A percentile compares a stretch with the other conserved stretches of the same genome.
Conservation (phyloP, 2,329 filamentous ascomycete genomes). For the Xylariaceae sp. region DNA sequence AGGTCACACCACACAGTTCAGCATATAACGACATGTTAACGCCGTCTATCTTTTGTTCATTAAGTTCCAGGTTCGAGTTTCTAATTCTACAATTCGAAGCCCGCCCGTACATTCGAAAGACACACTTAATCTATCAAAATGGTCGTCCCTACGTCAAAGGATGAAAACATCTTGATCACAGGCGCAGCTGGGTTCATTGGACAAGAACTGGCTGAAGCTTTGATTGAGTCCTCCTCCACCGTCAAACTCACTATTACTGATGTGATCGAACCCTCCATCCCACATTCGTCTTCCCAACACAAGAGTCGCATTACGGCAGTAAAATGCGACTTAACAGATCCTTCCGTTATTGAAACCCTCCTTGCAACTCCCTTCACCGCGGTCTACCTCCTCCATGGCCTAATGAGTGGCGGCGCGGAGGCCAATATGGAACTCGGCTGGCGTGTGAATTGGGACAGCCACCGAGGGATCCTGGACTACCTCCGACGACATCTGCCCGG, state of each 20-base stretch:
- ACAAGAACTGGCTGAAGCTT: slow-evolving; percentile 59
- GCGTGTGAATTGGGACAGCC: slow-evolving; percentile 61
- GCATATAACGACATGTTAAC: too few relatives aligned
- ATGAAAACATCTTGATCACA: slow-evolving; percentile 57
- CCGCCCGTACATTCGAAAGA: background rate
- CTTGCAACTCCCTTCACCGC: slow-evolving; percentile 42
- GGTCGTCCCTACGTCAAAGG: background rate
- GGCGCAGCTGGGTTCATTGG: slow-evolving; percentile 67
- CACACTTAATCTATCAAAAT: background rate
- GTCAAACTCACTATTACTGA: slow-evolving; percentile 59
- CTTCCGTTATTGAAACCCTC: slow-evolving; percentile 34
- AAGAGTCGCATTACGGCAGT: slow-evolving; percentile 28
- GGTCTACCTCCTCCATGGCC: slow-evolving; percentile 53
- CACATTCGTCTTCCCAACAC: slow-evolving; percentile 40
- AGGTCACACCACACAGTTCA: background rate
- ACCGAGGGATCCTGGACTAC: slow-evolving; percentile 54
- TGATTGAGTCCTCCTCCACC: slow-evolving; percentile 47
- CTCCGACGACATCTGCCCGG: slow-evolving; percentile 50
- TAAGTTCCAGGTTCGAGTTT: too few relatives aligned
- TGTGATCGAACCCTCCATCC: slow-evolving; percentile 54
- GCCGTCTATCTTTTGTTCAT: too few relatives aligned
- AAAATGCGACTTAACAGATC: slow-evolving; percentile 40
- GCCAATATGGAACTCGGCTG: slow-evolving; percentile 58
- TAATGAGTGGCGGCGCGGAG: slow-evolving; percentile 61
- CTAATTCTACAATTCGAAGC: background rate